These are phyloP conservation scores for Auricularia cornea DNA, from an alignment of 768 basidiomycete genomes.

Conservation along the genomic window DNA sequence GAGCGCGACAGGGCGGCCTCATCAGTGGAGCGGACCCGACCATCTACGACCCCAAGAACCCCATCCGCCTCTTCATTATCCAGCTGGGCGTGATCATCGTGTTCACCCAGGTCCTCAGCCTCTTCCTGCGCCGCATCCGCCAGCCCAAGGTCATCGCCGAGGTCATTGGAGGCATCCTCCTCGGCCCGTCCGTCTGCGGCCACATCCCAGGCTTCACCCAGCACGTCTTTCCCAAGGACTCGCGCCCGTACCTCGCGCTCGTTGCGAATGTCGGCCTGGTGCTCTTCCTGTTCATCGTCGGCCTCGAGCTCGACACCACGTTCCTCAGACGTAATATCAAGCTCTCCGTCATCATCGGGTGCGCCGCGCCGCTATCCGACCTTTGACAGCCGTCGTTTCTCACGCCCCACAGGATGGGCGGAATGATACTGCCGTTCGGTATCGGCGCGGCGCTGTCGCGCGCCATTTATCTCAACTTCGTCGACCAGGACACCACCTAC, in stretches of 20 bases:
- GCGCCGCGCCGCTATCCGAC: no score
- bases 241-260: constrained; percentile 50
- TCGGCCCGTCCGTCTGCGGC: constrained; percentile 70
- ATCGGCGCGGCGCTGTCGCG: constrained; percentile 68
- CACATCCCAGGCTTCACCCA: constrained; percentile 65
- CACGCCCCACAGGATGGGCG: constrained; percentile 22
- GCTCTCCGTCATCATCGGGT: constrained; percentile 46
- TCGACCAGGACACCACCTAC: constrained; percentile 47
- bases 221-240: constrained; percentile 45
- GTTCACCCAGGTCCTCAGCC: constrained; percentile 65
- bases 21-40: background rate
- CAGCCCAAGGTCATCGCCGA: constrained; percentile 95
- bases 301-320: constrained; percentile 71
- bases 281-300: constrained; percentile 76
- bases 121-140: constrained; percentile 56
- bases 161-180: constrained; percentile 80
- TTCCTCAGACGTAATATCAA: constrained; percentile 56
- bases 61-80: constrained; percentile 5
- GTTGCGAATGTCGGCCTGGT: constrained; percentile 70
- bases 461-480: constrained; percentile 66
- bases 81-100: constrained; percentile 64
- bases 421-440: constrained; percentile 71
- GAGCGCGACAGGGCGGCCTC: background rate
- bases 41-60: background rate
- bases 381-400: no score